Evolutionary conservation across 2,329 filamentous ascomycete species (phyloP), one percentile per base, ranked within the genome.

Genomic region (Sarocladium strictum): DNA sequence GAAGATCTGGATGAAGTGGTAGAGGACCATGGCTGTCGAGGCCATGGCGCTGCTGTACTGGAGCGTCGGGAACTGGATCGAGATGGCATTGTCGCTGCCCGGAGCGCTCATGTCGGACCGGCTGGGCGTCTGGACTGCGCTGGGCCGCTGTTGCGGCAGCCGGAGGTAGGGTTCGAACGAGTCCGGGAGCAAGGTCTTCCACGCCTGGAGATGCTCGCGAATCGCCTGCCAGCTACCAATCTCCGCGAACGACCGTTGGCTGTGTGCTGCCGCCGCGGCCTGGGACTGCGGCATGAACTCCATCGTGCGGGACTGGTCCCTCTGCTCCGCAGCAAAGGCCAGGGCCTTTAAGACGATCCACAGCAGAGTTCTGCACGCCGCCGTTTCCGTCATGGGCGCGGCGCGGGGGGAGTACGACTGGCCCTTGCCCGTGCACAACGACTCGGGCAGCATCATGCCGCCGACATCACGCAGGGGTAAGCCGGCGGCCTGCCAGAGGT

Each of bases 31-130:
- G 12, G 58, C 57, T 3, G 58, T 59, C 19, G 58, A 56, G 3
- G 57, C 58, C 57, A 60, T 59, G 41, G 57, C 45, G 37, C 52
- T 60, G 35, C 52, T 55, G 41, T 59, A 60, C 23, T 56, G 57
- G 4, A 60, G 19, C 2, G 49, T 58, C 43, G 40, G 56, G 50
- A 55, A 59, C 40, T 19, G 51, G 29, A 53, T 53, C 27, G 38
- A 53, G 41, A 52, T 24, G 24, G 53, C 27, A 26, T 19, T 49
- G 15, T 45, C 35, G 24, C 19, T 27, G n/a, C 40, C 49, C 2
- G 38, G 23, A n/a, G 14, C 37, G 32, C 53, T 53, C 3, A 17
- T 43, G 40, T 15, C 53, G 50, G 29, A 47, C 19, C 32, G 32
- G n/a, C 23, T 40, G 12, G 50, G 50, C 5, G 50, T 53, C 21